A percentile compares a stretch with the other conserved stretches of the same genome.
Evolutionary conservation across 106 monocot genomes (phyloP).

Genomic region (Triglochin maritima): DNA sequence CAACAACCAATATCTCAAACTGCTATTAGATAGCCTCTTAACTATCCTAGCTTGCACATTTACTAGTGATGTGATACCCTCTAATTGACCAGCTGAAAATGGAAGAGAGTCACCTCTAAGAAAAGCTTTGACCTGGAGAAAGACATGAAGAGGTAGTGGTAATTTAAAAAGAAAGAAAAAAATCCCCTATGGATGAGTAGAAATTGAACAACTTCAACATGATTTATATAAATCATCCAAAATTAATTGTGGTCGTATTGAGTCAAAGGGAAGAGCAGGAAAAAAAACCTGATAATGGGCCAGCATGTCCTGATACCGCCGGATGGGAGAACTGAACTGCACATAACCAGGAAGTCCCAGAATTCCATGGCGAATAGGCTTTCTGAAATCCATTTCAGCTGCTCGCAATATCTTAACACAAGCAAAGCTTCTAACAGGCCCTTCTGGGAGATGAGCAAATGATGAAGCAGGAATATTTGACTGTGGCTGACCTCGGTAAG

Average conservation of each 20-base stretch:
- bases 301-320: slow-evolving; percentile 81
- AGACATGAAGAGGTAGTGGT: neutral
- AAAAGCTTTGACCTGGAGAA: slow-evolving; percentile 80
- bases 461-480: slow-evolving; percentile 58
- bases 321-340: slow-evolving; percentile 90
- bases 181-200: neutral
- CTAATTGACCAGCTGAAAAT: slow-evolving; percentile 74
- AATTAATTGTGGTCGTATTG: too few species aligned
- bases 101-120: slow-evolving; percentile 65
- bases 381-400: slow-evolving; percentile 72
- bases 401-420: slow-evolving; percentile 82
- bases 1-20: slow-evolving; percentile 79
- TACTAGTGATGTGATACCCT: slow-evolving; percentile 52
- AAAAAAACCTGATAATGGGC: slow-evolving; percentile 87
- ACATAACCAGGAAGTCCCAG: slow-evolving; percentile 95
- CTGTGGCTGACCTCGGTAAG: slow-evolving; percentile 91
- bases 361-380: slow-evolving; percentile 64
- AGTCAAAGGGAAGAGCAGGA: neutral
- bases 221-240: too few species aligned
- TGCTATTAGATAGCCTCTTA: slow-evolving; percentile 57
- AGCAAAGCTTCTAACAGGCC: slow-evolving; percentile 80
- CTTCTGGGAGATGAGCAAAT: slow-evolving; percentile 89
- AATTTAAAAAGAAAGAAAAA: neutral
- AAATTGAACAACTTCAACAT: neutral
- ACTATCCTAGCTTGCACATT: slow-evolving; percentile 64